Conservation (phyloP, 768 basidiomycete species). For the Piloderma croceum region DNA sequence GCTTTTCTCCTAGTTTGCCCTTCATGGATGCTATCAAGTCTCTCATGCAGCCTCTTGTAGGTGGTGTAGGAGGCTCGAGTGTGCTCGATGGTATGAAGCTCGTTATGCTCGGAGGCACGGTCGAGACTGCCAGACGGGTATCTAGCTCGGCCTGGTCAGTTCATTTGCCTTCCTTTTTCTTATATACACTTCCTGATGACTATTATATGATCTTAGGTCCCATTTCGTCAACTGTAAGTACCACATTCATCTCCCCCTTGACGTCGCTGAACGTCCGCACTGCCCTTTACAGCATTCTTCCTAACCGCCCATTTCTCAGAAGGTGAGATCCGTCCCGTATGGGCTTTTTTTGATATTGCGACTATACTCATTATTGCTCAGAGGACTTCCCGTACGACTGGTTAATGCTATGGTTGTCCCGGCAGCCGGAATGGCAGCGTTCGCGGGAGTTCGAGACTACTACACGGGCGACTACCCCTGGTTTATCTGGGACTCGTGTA, state of each 20-base stretch:
- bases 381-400: conserved; percentile 89
- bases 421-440: conserved; percentile 81
- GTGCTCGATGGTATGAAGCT: conserved; percentile 88
- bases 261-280: conserved; percentile 16
- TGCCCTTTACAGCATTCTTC: conserved; percentile 60
- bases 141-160: conserved; percentile 78
- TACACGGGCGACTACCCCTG: conserved; percentile 63
- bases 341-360: too few species aligned
- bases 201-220: conserved; percentile 43
- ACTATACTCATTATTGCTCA: too few species aligned
- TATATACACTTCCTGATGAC: conserved; percentile 12
- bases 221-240: conserved; percentile 83
- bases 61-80: conserved; percentile 66
- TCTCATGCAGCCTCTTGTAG: conserved; percentile 74
- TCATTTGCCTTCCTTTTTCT: conserved; percentile 8
- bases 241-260: conserved; percentile 7
- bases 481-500: conserved; percentile 33
- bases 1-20: conserved; percentile 25
- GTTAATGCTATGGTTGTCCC: conserved; percentile 87
- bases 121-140: conserved; percentile 78
- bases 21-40: conserved; percentile 78
- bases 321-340: too few species aligned
- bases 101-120: conserved; percentile 82
- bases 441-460: conserved; percentile 88
- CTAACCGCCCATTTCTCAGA: conserved; percentile 87